phyloP scores from a whole-genome alignment of 805 yeast genomes.

The Wickerhamiella occidentalis region DNA sequence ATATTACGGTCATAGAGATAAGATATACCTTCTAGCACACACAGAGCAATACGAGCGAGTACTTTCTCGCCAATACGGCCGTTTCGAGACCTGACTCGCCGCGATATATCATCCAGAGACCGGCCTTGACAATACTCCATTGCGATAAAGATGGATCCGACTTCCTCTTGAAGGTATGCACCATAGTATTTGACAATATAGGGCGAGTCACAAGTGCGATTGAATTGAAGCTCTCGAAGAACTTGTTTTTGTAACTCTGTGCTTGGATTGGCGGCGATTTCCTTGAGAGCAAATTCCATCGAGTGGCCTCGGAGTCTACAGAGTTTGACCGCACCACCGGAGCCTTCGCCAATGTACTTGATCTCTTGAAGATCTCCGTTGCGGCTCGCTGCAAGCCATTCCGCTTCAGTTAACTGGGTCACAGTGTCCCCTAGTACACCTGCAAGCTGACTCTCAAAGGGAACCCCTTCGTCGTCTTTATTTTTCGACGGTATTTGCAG shows the following conservation, averaged over 20 bases:
- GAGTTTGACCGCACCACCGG: constrained; percentile 80
- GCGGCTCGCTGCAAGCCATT: constrained; percentile 57
- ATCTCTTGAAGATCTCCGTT: constrained; percentile 53
- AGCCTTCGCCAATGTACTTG: constrained; percentile 79
- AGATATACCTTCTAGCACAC: constrained; percentile 71
- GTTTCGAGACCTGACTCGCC: constrained; percentile 54
- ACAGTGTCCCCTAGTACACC: constrained; percentile 2
- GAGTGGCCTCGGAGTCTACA: constrained; percentile 53
- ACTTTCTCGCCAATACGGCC: constrained; percentile 90
- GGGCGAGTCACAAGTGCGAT: constrained; percentile 67
- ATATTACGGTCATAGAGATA: constrained; percentile 79
- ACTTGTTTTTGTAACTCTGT: constrained; percentile 86
- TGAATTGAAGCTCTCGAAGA: constrained; percentile 79
- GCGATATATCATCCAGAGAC: constrained; percentile 83
- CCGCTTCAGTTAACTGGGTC: constrained; percentile 24
- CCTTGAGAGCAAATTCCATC: constrained; percentile 65
- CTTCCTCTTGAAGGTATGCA: constrained; percentile 65
- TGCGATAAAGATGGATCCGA: constrained; percentile 76
- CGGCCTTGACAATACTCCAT: constrained; percentile 97
- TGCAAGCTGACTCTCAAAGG: constrained; percentile 1
- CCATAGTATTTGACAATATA: constrained; percentile 89
- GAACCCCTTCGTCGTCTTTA: not conserved
- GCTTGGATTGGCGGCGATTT: constrained; percentile 62
- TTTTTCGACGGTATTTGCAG: constrained; percentile 3
- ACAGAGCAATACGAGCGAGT: constrained; percentile 77